These are phyloP conservation scores for Pseudogymnoascus sp. DNA, from an alignment of 2,329 filamentous ascomycete species.

Conservation along the genomic window DNA sequence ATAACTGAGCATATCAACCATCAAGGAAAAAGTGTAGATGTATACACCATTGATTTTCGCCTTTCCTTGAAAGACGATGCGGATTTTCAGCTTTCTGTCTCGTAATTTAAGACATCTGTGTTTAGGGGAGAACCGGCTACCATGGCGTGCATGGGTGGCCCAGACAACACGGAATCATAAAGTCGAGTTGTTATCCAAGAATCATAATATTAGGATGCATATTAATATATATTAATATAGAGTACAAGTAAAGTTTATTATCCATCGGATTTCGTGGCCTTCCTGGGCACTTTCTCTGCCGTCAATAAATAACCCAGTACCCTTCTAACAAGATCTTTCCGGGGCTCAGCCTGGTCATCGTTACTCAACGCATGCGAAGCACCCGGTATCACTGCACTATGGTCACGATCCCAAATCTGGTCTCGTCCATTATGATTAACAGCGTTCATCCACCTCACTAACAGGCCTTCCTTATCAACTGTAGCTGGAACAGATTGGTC, in stretches of 20 bases:
- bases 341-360: constrained; percentile 37
- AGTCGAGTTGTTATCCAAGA: not conserved
- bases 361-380: constrained; percentile 42
- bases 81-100: not conserved
- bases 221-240: not conserved
- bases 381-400: constrained; percentile 39
- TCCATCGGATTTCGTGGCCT: not conserved
- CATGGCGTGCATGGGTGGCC: not conserved
- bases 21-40: not conserved
- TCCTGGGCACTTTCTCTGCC: constrained; percentile 2
- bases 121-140: no score
- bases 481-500: constrained; percentile 37
- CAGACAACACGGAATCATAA: not conserved
- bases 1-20: not conserved
- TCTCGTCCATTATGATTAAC: constrained; percentile 29
- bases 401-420: constrained; percentile 37
- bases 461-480: constrained; percentile 36
- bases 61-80: not conserved
- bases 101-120: not conserved
- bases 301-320: constrained; percentile 15
- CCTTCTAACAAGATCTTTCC: constrained; percentile 19
- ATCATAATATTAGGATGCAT: not conserved
- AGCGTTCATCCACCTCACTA: constrained; percentile 36
- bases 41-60: not conserved
- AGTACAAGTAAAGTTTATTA: not conserved